Conservation (phyloP, 2,329 filamentous ascomycete genomes). For the Colletotrichum cuscutae region DNA sequence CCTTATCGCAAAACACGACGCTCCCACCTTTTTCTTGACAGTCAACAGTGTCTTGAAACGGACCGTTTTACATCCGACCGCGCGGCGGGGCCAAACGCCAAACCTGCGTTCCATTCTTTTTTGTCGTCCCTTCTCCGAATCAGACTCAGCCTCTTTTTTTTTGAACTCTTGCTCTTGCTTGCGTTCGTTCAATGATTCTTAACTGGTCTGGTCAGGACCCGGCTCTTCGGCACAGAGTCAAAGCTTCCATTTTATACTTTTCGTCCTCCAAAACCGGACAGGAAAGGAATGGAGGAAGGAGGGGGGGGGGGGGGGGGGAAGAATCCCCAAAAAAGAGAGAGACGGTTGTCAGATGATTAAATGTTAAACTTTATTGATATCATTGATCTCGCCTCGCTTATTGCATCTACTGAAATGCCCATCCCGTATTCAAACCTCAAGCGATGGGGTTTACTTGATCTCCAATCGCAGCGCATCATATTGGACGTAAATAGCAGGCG, state of each 20-base stretch:
- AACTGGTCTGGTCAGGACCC: not conserved
- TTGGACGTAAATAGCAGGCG: constrained; percentile 66
- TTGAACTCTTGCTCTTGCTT: not conserved
- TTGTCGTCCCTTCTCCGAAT: not conserved
- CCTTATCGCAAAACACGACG: not conserved
- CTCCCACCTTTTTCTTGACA: not conserved
- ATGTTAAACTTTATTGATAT: not conserved
- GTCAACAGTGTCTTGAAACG: not conserved
- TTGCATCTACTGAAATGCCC: not conserved
- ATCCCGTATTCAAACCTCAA: not conserved
- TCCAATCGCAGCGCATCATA: constrained; percentile 71
- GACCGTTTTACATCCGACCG: not conserved
- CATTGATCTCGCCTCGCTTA: not conserved
- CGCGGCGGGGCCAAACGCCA: too few species aligned
- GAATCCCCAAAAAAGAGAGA: too few species aligned
- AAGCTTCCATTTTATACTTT: not conserved
- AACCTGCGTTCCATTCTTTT: not conserved
- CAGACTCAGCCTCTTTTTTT: constrained; percentile 3
- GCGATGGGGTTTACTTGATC: constrained; percentile 47
- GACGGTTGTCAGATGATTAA: not conserved
- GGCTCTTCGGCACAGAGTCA: constrained; percentile 8
- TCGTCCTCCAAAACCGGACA: not conserved
- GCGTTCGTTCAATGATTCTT: not conserved
- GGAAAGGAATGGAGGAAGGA: not conserved
- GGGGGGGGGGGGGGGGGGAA: not conserved